Evolutionary conservation across 2,329 filamentous ascomycete species (phyloP).

Genomic region (Penicillium sp.): DNA sequence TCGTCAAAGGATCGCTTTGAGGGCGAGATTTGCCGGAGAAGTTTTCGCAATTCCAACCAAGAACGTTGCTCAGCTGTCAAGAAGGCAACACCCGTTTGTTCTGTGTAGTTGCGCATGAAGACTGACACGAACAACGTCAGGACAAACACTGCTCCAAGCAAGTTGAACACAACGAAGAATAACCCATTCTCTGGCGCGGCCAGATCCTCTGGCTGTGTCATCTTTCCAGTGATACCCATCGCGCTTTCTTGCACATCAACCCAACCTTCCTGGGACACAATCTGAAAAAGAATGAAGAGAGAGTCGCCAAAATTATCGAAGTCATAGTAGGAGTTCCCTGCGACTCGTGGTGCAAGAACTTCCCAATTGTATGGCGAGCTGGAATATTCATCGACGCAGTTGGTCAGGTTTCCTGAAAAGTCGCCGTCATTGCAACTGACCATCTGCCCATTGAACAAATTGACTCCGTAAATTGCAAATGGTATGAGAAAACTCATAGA

Average conservation of each 20-base stretch:
- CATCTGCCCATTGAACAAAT: constrained; percentile 84
- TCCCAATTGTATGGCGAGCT: constrained; percentile 79
- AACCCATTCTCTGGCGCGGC: constrained; percentile 79
- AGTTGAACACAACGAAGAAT: constrained; percentile 95
- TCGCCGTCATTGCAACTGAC: constrained; percentile 72
- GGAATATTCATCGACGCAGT: constrained; percentile 82
- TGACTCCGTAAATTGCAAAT: constrained; percentile 93
- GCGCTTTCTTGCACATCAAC: constrained; percentile 84
- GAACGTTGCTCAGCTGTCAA: constrained; percentile 93
- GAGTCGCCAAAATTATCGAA: constrained; percentile 95
- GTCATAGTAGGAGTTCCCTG: constrained; percentile 77
- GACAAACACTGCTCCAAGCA: constrained; percentile 93
- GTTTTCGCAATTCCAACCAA: constrained; percentile 91
- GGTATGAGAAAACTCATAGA: constrained; percentile 92
- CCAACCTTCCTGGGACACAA: constrained; percentile 98
- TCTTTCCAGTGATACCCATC: constrained; percentile 75
- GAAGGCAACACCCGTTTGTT: constrained; percentile 95
- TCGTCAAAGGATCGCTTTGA: constrained; percentile 87
- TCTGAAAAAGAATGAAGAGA: constrained; percentile 95
- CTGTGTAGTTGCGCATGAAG: constrained; percentile 99
- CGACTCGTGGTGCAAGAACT: constrained; percentile 77
- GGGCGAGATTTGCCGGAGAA: constrained; percentile 87
- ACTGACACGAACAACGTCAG: constrained; percentile 97
- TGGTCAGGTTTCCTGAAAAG: constrained; percentile 56
- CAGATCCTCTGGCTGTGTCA: constrained; percentile 68